These are phyloP conservation scores for Drechslerella stenobrocha DNA, from an alignment of 2,329 filamentous ascomycete genomes.

Conservation along the genomic window DNA sequence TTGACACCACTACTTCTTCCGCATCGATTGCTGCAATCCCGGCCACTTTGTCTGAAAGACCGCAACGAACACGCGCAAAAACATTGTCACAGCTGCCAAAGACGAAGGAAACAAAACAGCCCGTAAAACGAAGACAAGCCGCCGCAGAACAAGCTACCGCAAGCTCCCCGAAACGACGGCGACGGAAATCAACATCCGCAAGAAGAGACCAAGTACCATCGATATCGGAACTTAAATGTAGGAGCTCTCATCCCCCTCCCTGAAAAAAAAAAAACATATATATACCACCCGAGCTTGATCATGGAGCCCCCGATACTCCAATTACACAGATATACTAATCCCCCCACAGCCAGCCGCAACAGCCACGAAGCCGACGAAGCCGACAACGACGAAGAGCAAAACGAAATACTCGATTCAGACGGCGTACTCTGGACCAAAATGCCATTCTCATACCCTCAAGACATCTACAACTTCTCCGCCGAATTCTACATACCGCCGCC, in stretches of 20 bases:
- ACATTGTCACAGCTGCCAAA: slow-evolving; percentile 23
- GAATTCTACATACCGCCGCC: slow-evolving; percentile 44
- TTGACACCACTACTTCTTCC: background rate
- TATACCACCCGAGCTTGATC: slow-evolving; percentile 3
- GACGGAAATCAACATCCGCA: slow-evolving; percentile 44
- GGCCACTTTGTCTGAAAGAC: slow-evolving; percentile 9
- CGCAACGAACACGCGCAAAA: slow-evolving; percentile 23
- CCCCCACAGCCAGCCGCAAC: background rate
- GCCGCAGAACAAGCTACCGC: slow-evolving; percentile 8
- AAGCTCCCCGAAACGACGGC: slow-evolving; percentile 22
- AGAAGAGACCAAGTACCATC: slow-evolving; percentile 28
- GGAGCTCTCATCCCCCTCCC: background rate
- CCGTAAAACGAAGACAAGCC: slow-evolving; percentile 18
- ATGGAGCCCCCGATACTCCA: background rate
- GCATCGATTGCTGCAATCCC: background rate
- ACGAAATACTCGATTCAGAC: slow-evolving; percentile 31
- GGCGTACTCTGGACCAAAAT: slow-evolving; percentile 43
- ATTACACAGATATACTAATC: background rate
- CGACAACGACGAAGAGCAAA: slow-evolving; percentile 27
- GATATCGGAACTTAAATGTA: slow-evolving; percentile 30
- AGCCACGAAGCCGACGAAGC: background rate
- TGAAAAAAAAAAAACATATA: background rate
- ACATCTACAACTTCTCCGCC: slow-evolving; percentile 41
- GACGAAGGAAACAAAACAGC: slow-evolving; percentile 10
- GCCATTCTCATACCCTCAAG: slow-evolving; percentile 32